Conservation (phyloP, 768 basidiomycete species). For the Lepiota brunneoincarnata region DNA sequence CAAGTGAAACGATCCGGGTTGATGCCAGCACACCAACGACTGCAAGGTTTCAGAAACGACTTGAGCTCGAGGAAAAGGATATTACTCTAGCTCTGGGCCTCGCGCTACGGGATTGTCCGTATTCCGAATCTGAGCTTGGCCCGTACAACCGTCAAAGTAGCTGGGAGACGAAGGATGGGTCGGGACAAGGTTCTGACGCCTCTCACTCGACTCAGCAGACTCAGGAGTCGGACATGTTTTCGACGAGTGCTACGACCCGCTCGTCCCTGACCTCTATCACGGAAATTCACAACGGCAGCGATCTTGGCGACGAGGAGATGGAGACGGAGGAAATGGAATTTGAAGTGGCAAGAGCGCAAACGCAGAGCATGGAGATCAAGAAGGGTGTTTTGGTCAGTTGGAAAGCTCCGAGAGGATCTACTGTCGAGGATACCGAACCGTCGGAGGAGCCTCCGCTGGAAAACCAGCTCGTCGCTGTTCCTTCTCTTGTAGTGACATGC, state of each 20-base stretch:
- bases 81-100: conserved; percentile 22
- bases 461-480: conserved; percentile 13
- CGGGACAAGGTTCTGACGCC: conserved; percentile 28
- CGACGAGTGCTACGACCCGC: conserved; percentile 8
- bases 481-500: conserved; percentile 30
- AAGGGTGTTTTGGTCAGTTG: conserved; percentile 41
- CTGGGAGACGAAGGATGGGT: not conserved
- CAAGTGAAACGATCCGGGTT: not conserved
- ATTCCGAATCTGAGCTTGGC: not conserved
- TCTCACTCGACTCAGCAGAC: conserved; percentile 29
- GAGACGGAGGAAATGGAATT: conserved; percentile 25
- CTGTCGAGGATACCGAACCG: not conserved
- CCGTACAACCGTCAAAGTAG: conserved; percentile 8
- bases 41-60: conserved; percentile 18
- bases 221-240: conserved; percentile 15
- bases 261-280: conserved; percentile 20
- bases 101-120: conserved; percentile 14
- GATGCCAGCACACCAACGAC: not conserved
- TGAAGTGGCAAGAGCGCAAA: conserved; percentile 45
- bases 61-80: conserved; percentile 25
- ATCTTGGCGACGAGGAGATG: conserved; percentile 12
- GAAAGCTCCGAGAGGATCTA: not conserved
- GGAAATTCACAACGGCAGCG: conserved; percentile 6
- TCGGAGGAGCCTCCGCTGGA: not conserved
- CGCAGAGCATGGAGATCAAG: conserved; percentile 50